phyloP scores from a whole-genome alignment of 1,284 basidiomycete species.

The Ganoderma boninense region DNA sequence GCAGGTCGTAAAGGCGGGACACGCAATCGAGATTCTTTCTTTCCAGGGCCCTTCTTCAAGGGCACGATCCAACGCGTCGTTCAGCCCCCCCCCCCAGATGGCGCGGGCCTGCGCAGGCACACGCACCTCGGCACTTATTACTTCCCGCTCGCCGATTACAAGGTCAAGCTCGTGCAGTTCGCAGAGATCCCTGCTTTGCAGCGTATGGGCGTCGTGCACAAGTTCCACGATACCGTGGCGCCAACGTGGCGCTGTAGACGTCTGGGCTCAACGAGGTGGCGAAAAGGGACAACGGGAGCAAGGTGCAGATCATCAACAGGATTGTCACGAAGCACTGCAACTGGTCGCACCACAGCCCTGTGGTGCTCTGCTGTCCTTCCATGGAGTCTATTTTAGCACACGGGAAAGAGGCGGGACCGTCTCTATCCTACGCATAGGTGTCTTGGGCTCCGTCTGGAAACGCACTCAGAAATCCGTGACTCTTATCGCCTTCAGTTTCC shows the following conservation, averaged over 20 bases:
- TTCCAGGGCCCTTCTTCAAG: constrained; percentile 58
- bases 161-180: constrained; percentile 48
- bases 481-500: too few species aligned
- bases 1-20: constrained; percentile 64
- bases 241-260: constrained; percentile 49
- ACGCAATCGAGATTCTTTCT: constrained; percentile 64
- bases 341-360: constrained; percentile 26
- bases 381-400: too few species aligned
- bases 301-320: constrained; percentile 55
- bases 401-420: too few species aligned
- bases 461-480: too few species aligned
- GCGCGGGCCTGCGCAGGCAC: constrained; percentile 43
- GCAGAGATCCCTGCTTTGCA: constrained; percentile 53
- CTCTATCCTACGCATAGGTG: too few species aligned
- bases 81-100: constrained; percentile 45
- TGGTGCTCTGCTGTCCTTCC: too few species aligned
- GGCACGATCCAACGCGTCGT: constrained; percentile 48
- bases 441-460: too few species aligned
- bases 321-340: constrained; percentile 55
- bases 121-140: constrained; percentile 60
- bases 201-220: constrained; percentile 41
- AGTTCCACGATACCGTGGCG: constrained; percentile 42
- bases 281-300: constrained; percentile 46
- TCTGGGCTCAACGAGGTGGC: constrained; percentile 45
- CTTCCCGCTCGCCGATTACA: constrained; percentile 44